Evolutionary conservation across 306 rosid species (phyloP).

Genomic region (Gastrolobium villosum): DNA sequence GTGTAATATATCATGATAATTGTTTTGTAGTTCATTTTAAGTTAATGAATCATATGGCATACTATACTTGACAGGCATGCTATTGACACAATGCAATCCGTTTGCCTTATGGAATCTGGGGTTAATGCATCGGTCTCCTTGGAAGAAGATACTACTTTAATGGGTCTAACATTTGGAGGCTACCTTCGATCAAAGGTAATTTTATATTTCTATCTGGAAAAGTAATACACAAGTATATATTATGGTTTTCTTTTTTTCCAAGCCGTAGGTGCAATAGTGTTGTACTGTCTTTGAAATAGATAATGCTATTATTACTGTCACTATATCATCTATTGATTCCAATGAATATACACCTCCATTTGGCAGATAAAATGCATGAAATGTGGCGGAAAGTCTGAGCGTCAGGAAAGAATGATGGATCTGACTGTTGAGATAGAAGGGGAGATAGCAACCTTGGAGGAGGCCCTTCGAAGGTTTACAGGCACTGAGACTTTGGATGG

Average conservation of each 20-base stretch:
- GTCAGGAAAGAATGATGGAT: constrained; percentile 98
- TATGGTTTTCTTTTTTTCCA: neutral
- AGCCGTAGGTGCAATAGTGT: constrained; percentile 9
- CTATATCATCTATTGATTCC: constrained; percentile 28
- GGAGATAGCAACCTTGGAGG: constrained; percentile 81
- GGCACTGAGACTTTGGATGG: constrained; percentile 92
- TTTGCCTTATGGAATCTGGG: constrained; percentile 81
- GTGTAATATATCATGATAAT: constrained; percentile 19
- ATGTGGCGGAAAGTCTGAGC: constrained; percentile 94
- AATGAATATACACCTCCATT: constrained; percentile 40
- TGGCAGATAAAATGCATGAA: constrained; percentile 88
- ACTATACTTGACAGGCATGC: constrained; percentile 66
- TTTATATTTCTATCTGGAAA: constrained; percentile 27
- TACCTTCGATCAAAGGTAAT: constrained; percentile 91
- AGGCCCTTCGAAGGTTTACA: constrained; percentile 85
- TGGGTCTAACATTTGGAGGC: constrained; percentile 94
- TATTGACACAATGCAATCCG: constrained; percentile 90
- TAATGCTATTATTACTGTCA: constrained; percentile 4
- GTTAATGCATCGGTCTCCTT: constrained; percentile 54
- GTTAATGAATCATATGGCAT: constrained; percentile 23
- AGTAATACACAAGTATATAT: constrained; percentile 9
- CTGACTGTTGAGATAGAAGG: constrained; percentile 96
- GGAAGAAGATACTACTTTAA: constrained; percentile 86
- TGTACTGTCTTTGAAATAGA: constrained; percentile 23
- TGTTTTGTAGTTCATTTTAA: constrained; percentile 38